Conservation (phyloP, 768 basidiomycete genomes). For the Lactarius sanguifluus region DNA sequence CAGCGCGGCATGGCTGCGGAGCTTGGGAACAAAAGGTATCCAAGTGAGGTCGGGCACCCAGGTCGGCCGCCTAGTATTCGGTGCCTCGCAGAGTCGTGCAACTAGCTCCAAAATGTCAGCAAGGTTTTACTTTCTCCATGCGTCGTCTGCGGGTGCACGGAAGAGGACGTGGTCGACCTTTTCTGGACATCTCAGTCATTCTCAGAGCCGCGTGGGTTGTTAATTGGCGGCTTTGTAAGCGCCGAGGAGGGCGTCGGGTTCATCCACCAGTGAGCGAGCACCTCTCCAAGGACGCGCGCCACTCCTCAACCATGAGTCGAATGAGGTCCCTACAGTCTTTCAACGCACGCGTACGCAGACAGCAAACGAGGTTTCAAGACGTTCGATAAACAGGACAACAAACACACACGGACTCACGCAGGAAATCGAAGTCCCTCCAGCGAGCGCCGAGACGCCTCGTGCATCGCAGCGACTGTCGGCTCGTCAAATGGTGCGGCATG, state of each 20-base stretch:
- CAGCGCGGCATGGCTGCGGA: background rate
- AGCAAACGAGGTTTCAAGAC: background rate
- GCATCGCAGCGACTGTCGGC: background rate
- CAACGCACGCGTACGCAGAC: background rate
- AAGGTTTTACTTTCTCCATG: background rate
- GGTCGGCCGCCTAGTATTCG: background rate
- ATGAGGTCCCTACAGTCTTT: constrained; percentile 13
- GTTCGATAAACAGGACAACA: background rate
- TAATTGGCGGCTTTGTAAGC: background rate
- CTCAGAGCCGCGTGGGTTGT: background rate
- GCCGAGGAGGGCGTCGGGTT: background rate
- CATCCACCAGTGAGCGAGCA: constrained; percentile 9
- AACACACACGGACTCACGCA: background rate
- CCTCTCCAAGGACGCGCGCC: constrained; percentile 5
- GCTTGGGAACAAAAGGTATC: background rate
- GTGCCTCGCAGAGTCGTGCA: constrained; percentile 1
- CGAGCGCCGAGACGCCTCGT: background rate
- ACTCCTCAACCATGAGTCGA: background rate
- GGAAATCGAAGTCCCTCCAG: background rate
- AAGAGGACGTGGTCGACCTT: background rate
- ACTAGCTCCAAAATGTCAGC: constrained; percentile 5
- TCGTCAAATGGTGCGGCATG: background rate
- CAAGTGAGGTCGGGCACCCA: background rate
- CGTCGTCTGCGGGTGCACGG: background rate
- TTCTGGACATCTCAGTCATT: constrained; percentile 11